Percentiles rank a stretch among this genome's conserved stretches.
Conservation (phyloP, 1,139 yeast species). For the Scheffersomyces segobiensis region DNA sequence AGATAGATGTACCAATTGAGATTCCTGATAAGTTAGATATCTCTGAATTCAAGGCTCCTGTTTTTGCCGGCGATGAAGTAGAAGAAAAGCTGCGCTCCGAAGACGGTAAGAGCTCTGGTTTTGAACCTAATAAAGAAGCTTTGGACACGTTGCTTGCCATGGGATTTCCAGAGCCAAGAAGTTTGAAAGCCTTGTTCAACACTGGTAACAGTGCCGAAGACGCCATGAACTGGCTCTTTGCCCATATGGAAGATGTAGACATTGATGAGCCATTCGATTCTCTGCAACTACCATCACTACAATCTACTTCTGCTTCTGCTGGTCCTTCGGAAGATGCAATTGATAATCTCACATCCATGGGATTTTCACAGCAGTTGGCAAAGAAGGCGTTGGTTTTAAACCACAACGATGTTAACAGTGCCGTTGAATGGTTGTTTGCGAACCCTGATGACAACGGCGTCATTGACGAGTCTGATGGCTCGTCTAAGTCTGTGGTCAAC, state of each 20-base stretch:
- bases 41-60: slow-evolving; percentile 27
- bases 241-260: slow-evolving; percentile 82
- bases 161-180: slow-evolving; percentile 83
- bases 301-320: background rate
- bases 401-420: slow-evolving; percentile 62
- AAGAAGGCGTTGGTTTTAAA: slow-evolving; percentile 66
- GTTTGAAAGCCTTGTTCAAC: slow-evolving; percentile 64
- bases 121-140: slow-evolving; percentile 57
- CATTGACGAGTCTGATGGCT: slow-evolving; percentile 15
- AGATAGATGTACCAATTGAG: slow-evolving; percentile 70
- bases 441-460: slow-evolving; percentile 70
- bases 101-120: slow-evolving; percentile 22
- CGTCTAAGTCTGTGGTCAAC: slow-evolving; percentile 15
- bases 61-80: slow-evolving; percentile 40
- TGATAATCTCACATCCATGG: slow-evolving; percentile 68
- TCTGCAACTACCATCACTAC: slow-evolving; percentile 2
- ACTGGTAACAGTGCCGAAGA: slow-evolving; percentile 77
- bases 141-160: slow-evolving; percentile 61
- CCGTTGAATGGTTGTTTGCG: slow-evolving; percentile 87
- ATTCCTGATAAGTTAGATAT: slow-evolving; percentile 52
- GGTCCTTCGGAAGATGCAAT: slow-evolving; percentile 42
- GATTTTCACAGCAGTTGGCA: slow-evolving; percentile 64
- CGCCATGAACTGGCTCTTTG: slow-evolving; percentile 91
- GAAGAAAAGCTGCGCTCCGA: slow-evolving; percentile 21
- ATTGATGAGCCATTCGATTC: slow-evolving; percentile 60